Evolutionary conservation across 495 filamentous ascomycete genomes (phyloP).

Genomic region (Cercophora scortea): DNA sequence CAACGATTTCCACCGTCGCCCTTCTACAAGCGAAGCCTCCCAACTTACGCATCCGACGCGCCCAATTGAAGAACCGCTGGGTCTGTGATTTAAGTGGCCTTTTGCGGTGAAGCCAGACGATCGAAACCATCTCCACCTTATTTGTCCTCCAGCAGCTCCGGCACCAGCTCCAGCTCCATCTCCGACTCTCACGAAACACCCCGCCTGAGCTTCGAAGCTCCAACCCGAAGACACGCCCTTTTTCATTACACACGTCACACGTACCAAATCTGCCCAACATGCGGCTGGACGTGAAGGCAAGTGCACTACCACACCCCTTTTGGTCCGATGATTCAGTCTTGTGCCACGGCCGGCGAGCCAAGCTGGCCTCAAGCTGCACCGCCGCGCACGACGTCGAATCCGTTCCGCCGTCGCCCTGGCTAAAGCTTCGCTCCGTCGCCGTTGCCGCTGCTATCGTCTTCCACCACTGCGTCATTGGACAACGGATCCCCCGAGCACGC

Average conservation of each 20-base stretch:
- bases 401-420: conserved; percentile 1
- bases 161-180: too few relatives aligned
- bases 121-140: too few relatives aligned
- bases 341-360: conserved; percentile 6
- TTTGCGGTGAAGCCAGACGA: conserved; percentile 6
- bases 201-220: conserved; percentile 19
- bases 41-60: neutral
- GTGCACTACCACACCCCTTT: conserved; percentile 21
- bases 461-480: too few relatives aligned
- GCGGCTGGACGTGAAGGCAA: conserved; percentile 88
- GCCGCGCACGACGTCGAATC: neutral
- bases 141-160: too few relatives aligned
- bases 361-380: conserved; percentile 11
- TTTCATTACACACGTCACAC: neutral
- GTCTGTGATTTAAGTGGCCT: neutral
- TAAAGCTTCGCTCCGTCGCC: neutral
- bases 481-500: neutral
- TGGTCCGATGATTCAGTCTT: neutral
- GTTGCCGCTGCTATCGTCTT: too few relatives aligned
- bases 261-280: conserved; percentile 44
- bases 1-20: neutral
- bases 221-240: neutral
- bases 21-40: neutral
- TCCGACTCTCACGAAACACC: neutral
- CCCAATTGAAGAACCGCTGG: conserved; percentile 1